Conservation (phyloP, 2,329 filamentous ascomycete genomes). For the Amphichorda felina region DNA sequence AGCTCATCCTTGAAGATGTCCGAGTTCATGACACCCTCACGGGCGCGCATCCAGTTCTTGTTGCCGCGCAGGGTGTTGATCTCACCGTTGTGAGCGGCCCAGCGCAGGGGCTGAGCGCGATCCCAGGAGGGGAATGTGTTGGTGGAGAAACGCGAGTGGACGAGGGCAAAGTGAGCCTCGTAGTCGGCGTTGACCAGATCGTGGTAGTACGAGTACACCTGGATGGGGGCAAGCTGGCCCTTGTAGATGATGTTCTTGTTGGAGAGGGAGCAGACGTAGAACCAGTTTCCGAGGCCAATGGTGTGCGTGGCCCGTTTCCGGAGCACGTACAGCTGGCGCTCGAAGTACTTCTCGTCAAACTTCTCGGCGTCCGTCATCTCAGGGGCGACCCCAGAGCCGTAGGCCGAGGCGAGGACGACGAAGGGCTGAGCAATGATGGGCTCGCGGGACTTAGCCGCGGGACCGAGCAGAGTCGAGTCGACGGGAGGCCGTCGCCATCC, state of each 20-base stretch:
- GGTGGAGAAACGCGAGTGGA: conserved; percentile 94
- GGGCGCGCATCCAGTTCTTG: conserved; percentile 99
- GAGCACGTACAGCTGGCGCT: conserved; percentile 86
- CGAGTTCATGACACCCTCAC: conserved; percentile 90
- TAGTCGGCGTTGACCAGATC: conserved; percentile 95
- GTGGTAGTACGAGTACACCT: conserved; percentile 97
- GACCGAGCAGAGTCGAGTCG: conserved; percentile 86
- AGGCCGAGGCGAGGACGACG: conserved; percentile 75
- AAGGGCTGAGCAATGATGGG: conserved; percentile 93
- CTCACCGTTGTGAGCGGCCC: conserved; percentile 97
- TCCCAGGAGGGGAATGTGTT: conserved; percentile 99
- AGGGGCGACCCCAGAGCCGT: conserved; percentile 70
- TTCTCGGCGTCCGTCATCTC: conserved; percentile 64
- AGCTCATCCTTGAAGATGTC: conserved; percentile 87
- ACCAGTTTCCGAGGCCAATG: conserved; percentile 95
- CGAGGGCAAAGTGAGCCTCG: conserved; percentile 90
- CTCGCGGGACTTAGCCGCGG: conserved; percentile 86
- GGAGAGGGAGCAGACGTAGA: conserved; percentile 91
- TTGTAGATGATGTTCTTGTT: conserved; percentile 99
- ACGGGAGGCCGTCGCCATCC: conserved; percentile 94
- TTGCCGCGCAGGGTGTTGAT: conserved; percentile 96
- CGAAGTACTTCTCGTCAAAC: conserved; percentile 79
- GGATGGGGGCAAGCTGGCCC: conserved; percentile 84
- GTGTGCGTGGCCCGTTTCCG: conserved; percentile 92
- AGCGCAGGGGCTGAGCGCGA: conserved; percentile 87